Conservation (phyloP, 2,329 filamentous ascomycete genomes). For the Colletotrichum tamarilloi region DNA sequence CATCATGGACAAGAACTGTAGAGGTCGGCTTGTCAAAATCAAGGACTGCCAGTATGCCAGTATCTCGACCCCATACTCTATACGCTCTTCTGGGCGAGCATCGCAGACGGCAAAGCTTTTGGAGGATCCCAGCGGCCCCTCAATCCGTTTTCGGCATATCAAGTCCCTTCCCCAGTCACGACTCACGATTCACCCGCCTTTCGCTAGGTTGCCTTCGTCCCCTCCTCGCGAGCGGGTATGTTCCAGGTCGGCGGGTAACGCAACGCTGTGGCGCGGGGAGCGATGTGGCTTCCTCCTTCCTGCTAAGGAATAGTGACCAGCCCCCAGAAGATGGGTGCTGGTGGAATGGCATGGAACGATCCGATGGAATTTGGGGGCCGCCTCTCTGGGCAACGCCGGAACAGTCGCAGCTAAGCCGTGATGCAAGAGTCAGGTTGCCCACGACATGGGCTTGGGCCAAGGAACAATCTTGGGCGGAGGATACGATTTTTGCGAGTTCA, state of each 20-base stretch:
- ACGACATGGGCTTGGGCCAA: too few species aligned
- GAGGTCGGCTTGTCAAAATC: neutral
- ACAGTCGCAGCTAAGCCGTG: too few species aligned
- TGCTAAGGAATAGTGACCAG: conserved; percentile 14
- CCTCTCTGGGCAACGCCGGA: neutral
- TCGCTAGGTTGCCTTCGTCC: neutral
- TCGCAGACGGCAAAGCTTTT: neutral
- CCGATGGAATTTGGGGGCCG: conserved; percentile 7
- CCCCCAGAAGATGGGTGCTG: conserved; percentile 10
- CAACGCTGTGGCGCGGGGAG: conserved; percentile 27
- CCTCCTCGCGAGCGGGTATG: neutral
- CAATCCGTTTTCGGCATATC: conserved; percentile 3
- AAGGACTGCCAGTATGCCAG: neutral
- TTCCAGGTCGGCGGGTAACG: conserved; percentile 28
- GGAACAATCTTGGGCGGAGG: too few species aligned
- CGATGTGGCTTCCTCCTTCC: conserved; percentile 16
- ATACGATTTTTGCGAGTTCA: too few species aligned
- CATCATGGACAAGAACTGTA: neutral
- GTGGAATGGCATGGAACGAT: conserved; percentile 29
- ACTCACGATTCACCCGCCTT: neutral
- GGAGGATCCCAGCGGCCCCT: conserved; percentile 11
- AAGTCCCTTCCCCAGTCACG: neutral
- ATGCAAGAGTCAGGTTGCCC: too few species aligned
- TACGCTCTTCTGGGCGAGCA: neutral
- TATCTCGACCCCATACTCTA: neutral